Evolutionary conservation across 2,329 filamentous ascomycete genomes (phyloP), one percentile per base, ranked within the genome.

Genomic region (Thielaviopsis euricoi): DNA sequence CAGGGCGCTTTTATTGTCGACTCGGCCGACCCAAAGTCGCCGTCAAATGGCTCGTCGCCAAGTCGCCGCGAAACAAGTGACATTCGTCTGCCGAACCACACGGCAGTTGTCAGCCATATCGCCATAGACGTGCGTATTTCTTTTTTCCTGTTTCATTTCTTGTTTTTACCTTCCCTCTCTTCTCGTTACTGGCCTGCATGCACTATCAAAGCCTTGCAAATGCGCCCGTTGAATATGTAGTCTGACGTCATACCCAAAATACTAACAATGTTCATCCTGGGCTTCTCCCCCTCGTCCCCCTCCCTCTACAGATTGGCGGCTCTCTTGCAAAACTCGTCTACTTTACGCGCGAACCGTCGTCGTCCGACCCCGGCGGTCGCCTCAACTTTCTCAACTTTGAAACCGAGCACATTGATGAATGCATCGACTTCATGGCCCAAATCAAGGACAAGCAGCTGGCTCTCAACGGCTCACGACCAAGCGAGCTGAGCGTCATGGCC

Each of bases 301-400:
- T n/a, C n/a, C n/a, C 53, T 50, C 9, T 19, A 25, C 55, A 95
- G 87, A 97, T 98, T 70, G 93, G 93, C 63, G 93, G 93, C 64
- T 95, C 90, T 17, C 77, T 98, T 37, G 90, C 89, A 63, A 98
- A 98, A 73, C 81, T 98, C 52, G 93, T 98, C 61, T 98, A 96
- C 74, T 97, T 97, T 63, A 93, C 90, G 19, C 86, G 88, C 63
- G 93, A 97, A 71, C 80, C 86, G 49, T 80, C 86, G 67, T 86
- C 85, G 13, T 80, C 77, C 26, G 86, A 90, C 64, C 83, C 86
- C 54, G 93, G 93, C 58, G 93, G 93, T 58, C 83, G 93, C 23
- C 76, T 98, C 57, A 95, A 95, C 71, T 98, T 98, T 68, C 79
- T 95, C 66, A 94, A 85, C 66, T 97, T 97, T 72, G 93, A 98